phyloP scores from a whole-genome alignment of 2,329 filamentous ascomycete genomes.

The Colletotrichum salicis region DNA sequence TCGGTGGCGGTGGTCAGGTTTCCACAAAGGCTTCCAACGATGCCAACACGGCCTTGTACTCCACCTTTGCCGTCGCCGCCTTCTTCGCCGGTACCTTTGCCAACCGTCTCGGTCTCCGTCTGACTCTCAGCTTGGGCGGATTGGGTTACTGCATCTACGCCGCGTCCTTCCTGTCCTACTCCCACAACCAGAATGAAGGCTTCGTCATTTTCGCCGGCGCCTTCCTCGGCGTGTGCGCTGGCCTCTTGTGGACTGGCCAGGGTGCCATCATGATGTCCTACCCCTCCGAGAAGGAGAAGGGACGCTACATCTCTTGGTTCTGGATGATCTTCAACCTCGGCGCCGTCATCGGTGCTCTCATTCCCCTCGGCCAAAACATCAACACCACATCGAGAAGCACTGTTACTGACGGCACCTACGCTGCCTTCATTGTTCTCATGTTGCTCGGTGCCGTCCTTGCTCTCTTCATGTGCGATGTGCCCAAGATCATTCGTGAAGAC shows the following conservation, averaged over 20 bases:
- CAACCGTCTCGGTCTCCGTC: constrained; percentile 78
- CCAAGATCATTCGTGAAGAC: constrained; percentile 78
- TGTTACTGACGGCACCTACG: constrained; percentile 84
- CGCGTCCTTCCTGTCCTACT: constrained; percentile 76
- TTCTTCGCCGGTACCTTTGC: constrained; percentile 81
- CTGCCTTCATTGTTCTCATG: constrained; percentile 88
- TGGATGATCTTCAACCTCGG: constrained; percentile 97
- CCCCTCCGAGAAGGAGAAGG: constrained; percentile 82
- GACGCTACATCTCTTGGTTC: constrained; percentile 89
- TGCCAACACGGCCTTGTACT: constrained; percentile 77
- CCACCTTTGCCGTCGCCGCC: constrained; percentile 74
- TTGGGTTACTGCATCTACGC: constrained; percentile 82
- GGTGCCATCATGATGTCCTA: constrained; percentile 93
- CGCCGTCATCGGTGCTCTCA: constrained; percentile 84
- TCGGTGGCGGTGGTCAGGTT: constrained; percentile 72
- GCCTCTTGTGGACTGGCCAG: constrained; percentile 84
- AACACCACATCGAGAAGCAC: constrained; percentile 58
- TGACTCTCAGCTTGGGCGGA: constrained; percentile 77
- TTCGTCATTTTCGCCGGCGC: constrained; percentile 83
- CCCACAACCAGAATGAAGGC: constrained; percentile 72
- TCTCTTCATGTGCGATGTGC: constrained; percentile 76
- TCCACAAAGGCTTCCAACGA: constrained; percentile 68
- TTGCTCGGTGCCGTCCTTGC: constrained; percentile 75
- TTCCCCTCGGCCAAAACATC: constrained; percentile 79
- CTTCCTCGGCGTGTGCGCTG: constrained; percentile 81